A percentile compares a stretch with the other conserved stretches of the same genome.
These are phyloP conservation scores for Chimonanthus praecox DNA, from an alignment of 164 flowering plant genomes.

Conservation along the genomic window DNA sequence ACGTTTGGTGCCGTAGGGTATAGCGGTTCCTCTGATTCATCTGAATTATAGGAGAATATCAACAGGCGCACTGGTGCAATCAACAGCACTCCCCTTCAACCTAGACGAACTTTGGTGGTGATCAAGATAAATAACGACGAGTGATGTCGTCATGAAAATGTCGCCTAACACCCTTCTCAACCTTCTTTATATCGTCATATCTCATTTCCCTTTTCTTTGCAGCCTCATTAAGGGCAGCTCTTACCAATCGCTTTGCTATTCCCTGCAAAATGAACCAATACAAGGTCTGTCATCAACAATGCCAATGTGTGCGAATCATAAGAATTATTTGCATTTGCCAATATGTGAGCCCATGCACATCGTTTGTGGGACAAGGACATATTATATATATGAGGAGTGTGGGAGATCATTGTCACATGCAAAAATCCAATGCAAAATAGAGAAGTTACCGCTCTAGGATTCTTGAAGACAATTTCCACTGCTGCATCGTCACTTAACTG, in stretches of 20 bases:
- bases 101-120: conserved; percentile 18
- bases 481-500: conserved; percentile 63
- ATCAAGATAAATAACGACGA: conserved; percentile 39
- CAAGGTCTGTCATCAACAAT: neutral
- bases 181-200: conserved; percentile 36
- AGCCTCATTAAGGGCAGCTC: conserved; percentile 39
- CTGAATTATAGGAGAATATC: conserved; percentile 25
- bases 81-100: conserved; percentile 11
- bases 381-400: neutral
- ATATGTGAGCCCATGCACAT: neutral
- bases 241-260: conserved; percentile 41
- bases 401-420: neutral
- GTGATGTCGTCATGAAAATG: conserved; percentile 51
- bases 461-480: conserved; percentile 50
- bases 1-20: neutral
- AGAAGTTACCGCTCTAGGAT: conserved; percentile 50
- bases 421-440: neutral
- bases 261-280: conserved; percentile 30
- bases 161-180: conserved; percentile 39
- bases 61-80: conserved; percentile 23
- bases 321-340: neutral
- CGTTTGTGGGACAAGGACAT: neutral
- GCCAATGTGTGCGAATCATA: neutral
- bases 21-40: conserved; percentile 15
- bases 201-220: conserved; percentile 49